A percentile compares a stretch with the other conserved stretches of the same genome.
phyloP scores from a whole-genome alignment of 225 moss, liverwort and hornwort genomes.

The Marchantia paleacea region DNA sequence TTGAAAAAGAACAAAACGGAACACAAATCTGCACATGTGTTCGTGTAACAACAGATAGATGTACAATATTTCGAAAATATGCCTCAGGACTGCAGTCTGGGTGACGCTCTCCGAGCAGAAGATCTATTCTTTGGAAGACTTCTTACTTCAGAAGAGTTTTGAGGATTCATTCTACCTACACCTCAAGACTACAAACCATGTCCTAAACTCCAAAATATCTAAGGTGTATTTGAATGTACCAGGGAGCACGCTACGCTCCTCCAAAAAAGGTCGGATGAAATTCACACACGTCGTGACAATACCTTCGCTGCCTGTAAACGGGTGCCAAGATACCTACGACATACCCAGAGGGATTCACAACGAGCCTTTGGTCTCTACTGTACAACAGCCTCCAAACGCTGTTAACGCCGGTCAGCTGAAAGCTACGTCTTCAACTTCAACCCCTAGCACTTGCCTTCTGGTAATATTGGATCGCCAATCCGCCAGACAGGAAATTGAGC shows the following conservation, averaged over 20 bases:
- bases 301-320: neutral
- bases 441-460: neutral
- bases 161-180: neutral
- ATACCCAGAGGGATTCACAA: neutral
- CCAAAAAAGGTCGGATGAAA: neutral
- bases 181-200: slow-evolving; percentile 15
- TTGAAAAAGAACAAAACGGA: neutral
- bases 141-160: slow-evolving; percentile 21
- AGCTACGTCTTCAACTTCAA: neutral
- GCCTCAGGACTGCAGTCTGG: slow-evolving; percentile 11
- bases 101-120: slow-evolving; percentile 21
- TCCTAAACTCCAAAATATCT: neutral
- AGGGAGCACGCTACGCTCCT: neutral
- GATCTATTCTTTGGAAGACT: neutral
- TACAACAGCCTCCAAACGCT: slow-evolving; percentile 1
- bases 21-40: slow-evolving; percentile 9
- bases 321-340: neutral
- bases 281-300: neutral
- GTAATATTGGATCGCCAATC: neutral
- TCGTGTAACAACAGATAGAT: slow-evolving; percentile 8
- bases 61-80: slow-evolving; percentile 5
- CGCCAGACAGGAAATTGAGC: neutral
- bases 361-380: slow-evolving; percentile 2
- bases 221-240: neutral
- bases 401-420: neutral